phyloP scores from a whole-genome alignment of 331 rosid genomes.

The Quercus lobata region DNA sequence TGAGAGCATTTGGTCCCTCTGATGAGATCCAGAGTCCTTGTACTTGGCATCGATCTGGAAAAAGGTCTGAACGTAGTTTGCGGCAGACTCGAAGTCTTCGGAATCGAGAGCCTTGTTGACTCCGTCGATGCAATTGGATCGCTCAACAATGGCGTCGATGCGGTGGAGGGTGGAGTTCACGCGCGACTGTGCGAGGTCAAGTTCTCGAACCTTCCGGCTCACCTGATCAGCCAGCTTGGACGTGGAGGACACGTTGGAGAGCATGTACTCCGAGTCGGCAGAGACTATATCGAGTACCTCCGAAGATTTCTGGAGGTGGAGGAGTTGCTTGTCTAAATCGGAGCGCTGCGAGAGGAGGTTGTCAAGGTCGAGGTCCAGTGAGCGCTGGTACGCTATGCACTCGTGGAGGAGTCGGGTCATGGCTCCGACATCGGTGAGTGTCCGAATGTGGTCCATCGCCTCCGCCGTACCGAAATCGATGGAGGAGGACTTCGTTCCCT shows the following conservation, averaged over 20 bases:
- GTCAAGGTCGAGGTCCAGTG: slow-evolving; percentile 67
- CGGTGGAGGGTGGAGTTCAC: slow-evolving; percentile 79
- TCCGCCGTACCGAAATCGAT: slow-evolving; percentile 55
- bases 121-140: slow-evolving; percentile 77
- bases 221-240: slow-evolving; percentile 85
- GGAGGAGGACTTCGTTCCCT: slow-evolving; percentile 15
- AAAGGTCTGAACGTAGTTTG: slow-evolving; percentile 56
- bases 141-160: slow-evolving; percentile 81
- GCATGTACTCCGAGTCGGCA: slow-evolving; percentile 66
- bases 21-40: slow-evolving; percentile 69
- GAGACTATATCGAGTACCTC: slow-evolving; percentile 67
- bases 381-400: slow-evolving; percentile 85
- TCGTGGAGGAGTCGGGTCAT: slow-evolving; percentile 91
- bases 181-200: slow-evolving; percentile 87
- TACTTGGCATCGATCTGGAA: slow-evolving; percentile 73
- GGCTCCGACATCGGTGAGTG: slow-evolving; percentile 79
- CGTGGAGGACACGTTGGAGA: slow-evolving; percentile 67
- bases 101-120: slow-evolving; percentile 53
- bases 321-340: slow-evolving; percentile 74
- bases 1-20: slow-evolving; percentile 62
- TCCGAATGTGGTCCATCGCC: slow-evolving; percentile 55
- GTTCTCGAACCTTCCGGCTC: slow-evolving; percentile 85
- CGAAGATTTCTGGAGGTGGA: slow-evolving; percentile 62
- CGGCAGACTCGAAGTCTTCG: slow-evolving; percentile 74
- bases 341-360: slow-evolving; percentile 66